Percentiles rank a stretch among this genome's conserved stretches.
These are phyloP conservation scores for Straminergon stramineum DNA, from an alignment of 225 moss, liverwort and hornwort genomes.

Conservation along the genomic window DNA sequence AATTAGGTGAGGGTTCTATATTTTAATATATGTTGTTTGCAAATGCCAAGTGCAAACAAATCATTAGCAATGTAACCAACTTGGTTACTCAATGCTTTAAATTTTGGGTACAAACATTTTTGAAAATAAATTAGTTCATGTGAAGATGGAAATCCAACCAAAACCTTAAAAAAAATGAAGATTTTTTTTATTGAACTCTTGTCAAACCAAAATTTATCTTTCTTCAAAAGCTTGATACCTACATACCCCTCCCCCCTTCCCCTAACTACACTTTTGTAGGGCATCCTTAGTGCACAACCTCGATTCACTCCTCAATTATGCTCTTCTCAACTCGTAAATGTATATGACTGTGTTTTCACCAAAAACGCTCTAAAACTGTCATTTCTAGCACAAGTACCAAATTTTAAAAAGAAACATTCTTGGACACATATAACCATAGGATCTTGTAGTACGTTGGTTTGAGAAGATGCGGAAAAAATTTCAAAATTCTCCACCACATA, in stretches of 20 bases:
- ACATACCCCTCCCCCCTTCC: background rate
- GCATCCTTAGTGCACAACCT: background rate
- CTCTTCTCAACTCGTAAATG: too few relatives aligned
- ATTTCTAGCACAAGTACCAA: too few relatives aligned
- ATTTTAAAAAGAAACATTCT: too few relatives aligned
- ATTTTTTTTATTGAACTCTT: fast-evolving
- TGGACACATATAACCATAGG: too few relatives aligned
- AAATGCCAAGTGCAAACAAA: background rate
- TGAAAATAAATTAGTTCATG: background rate
- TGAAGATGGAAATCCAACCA: background rate
- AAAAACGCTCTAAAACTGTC: too few relatives aligned
- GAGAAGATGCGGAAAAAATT: too few relatives aligned
- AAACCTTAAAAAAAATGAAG: background rate
- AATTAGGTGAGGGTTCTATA: background rate
- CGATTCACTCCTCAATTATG: too few relatives aligned
- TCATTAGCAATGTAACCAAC: background rate
- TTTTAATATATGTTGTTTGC: background rate
- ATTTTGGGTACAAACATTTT: background rate
- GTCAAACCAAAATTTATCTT: background rate
- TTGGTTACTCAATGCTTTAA: background rate
- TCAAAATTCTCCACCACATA: too few relatives aligned
- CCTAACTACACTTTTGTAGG: background rate
- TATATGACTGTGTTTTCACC: too few relatives aligned
- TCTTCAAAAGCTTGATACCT: background rate
- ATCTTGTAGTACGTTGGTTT: too few relatives aligned